phyloP scores from a whole-genome alignment of 495 filamentous ascomycete genomes.

The Neurospora discreta region DNA sequence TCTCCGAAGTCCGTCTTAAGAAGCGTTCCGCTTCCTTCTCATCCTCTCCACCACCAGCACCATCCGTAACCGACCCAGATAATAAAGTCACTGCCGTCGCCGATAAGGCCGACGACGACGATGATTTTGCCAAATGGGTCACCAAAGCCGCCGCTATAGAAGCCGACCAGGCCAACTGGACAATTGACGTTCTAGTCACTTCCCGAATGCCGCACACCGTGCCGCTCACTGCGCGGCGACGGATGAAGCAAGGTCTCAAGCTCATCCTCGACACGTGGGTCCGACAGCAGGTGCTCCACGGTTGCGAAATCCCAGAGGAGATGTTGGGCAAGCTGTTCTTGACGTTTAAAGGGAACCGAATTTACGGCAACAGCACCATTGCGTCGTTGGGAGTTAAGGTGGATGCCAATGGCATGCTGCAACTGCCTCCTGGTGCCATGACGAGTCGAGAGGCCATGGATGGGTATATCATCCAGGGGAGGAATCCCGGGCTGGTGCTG shows the following conservation, averaged over 20 bases:
- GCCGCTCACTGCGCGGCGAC: conserved; percentile 4
- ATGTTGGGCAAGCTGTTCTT: conserved; percentile 47
- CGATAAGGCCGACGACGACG: conserved; percentile 57
- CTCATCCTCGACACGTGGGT: conserved; percentile 13
- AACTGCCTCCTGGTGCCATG: conserved; percentile 17
- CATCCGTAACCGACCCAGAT: neutral
- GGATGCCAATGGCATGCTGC: conserved; percentile 24
- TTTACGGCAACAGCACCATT: conserved; percentile 66
- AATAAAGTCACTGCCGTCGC: neutral
- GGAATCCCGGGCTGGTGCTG: conserved; percentile 40
- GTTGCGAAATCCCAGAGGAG: conserved; percentile 1
- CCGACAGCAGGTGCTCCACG: neutral
- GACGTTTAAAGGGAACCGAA: conserved; percentile 63
- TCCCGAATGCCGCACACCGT: conserved; percentile 7
- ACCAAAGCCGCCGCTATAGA: conserved; percentile 9
- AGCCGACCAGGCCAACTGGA: neutral
- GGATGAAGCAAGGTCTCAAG: conserved; percentile 10
- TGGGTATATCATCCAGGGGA: conserved; percentile 5
- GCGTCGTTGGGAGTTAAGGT: conserved; percentile 49
- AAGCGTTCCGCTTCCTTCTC: neutral
- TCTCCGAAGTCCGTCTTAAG: neutral
- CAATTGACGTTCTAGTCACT: conserved; percentile 6
- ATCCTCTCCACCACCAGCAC: neutral
- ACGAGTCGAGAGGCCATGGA: conserved; percentile 21
- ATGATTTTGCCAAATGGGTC: conserved; percentile 53